These are phyloP conservation scores for Annulohypoxylon moriforme DNA, from an alignment of 495 filamentous ascomycete genomes.

Conservation along the genomic window DNA sequence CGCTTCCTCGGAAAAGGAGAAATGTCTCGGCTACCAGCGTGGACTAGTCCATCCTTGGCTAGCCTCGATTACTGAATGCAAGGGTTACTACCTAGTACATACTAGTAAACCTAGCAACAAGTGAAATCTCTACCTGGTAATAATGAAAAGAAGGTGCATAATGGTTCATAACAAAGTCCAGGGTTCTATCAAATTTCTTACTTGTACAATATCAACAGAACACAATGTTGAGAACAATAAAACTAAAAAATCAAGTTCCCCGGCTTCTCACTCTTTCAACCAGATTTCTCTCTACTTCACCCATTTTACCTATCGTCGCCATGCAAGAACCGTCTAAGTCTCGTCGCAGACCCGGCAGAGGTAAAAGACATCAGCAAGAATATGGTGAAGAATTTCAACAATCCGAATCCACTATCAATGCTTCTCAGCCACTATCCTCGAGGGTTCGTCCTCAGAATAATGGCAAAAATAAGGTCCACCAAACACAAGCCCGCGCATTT, in stretches of 20 bases:
- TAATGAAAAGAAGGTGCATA: neutral
- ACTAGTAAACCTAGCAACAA: neutral
- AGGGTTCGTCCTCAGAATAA: neutral
- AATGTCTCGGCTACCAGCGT: constrained; percentile 3
- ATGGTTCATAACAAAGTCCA: neutral
- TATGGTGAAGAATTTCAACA: neutral
- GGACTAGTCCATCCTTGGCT: neutral
- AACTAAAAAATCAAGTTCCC: neutral
- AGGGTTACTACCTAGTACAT: too few relatives aligned
- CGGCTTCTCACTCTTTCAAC: neutral
- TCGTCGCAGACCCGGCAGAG: constrained; percentile 15
- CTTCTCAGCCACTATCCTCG: neutral
- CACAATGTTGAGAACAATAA: neutral
- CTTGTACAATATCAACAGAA: neutral
- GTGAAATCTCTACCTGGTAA: neutral
- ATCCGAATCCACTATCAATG: neutral
- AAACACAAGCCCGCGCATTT: neutral
- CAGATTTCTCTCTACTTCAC: neutral
- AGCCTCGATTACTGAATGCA: too few relatives aligned
- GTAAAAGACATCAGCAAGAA: constrained; percentile 1
- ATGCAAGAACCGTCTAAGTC: constrained; percentile 18
- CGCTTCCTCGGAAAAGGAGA: constrained; percentile 9
- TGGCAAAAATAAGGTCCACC: neutral
- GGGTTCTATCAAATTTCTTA: neutral
- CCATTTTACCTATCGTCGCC: neutral